These are phyloP conservation scores for Sonneratia alba DNA, from an alignment of 345 rosid species.

Conservation along the genomic window DNA sequence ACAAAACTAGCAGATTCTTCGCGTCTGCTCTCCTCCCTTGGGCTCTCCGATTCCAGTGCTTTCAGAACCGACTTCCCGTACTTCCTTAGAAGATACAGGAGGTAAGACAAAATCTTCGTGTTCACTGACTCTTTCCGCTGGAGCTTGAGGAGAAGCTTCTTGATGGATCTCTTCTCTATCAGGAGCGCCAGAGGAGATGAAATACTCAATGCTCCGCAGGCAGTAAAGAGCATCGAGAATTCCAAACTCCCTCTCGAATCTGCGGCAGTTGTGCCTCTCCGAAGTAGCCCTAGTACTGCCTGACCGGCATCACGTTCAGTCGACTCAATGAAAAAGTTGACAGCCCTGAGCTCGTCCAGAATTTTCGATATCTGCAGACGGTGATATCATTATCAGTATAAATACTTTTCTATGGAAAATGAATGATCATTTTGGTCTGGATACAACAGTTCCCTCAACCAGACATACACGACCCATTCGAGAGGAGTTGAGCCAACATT, in stretches of 20 bases:
- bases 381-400: not conserved
- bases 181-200: constrained; percentile 20
- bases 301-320: constrained; percentile 32
- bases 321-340: constrained; percentile 22
- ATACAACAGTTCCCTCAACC: too few species aligned
- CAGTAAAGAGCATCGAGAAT: constrained; percentile 20
- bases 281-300: constrained; percentile 15
- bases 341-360: constrained; percentile 20
- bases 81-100: constrained; percentile 30
- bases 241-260: constrained; percentile 14
- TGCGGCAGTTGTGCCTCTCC: constrained; percentile 7
- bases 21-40: not conserved
- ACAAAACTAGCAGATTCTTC: not conserved
- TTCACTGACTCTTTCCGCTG: constrained; percentile 9
- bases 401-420: too few species aligned
- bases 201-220: constrained; percentile 25
- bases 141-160: constrained; percentile 17
- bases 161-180: constrained; percentile 27
- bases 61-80: constrained; percentile 14
- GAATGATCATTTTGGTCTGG: too few species aligned
- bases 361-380: constrained; percentile 30
- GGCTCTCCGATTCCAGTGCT: not conserved
- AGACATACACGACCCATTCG: too few species aligned
- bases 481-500: too few species aligned
- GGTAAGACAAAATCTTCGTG: constrained; percentile 19